Percentiles rank a stretch among this genome's conserved stretches.
Evolutionary conservation across 2,329 filamentous ascomycete genomes (phyloP).

Genomic region (Nemania bipapillata): DNA sequence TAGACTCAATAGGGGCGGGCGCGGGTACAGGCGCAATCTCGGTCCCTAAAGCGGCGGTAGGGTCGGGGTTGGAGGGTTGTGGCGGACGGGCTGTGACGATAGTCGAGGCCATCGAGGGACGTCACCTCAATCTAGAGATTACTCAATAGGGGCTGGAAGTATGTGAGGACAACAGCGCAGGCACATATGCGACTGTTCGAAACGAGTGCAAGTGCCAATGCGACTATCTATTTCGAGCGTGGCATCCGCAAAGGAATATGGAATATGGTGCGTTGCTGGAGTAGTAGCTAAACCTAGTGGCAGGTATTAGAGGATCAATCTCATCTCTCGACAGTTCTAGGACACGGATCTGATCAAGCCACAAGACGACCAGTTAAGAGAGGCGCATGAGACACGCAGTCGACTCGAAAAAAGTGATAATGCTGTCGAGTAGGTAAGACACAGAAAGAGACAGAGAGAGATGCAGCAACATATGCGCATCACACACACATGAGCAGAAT

Average conservation of each 20-base stretch:
- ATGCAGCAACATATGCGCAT: background rate
- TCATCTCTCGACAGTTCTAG: background rate
- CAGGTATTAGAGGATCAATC: slow-evolving; percentile 4
- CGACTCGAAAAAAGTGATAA: slow-evolving; percentile 5
- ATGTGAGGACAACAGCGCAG: background rate
- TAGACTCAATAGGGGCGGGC: slow-evolving; percentile 51
- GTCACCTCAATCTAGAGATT: background rate
- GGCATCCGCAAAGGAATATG: slow-evolving; percentile 17
- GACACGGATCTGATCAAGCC: slow-evolving; percentile 18
- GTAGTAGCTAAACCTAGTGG: background rate
- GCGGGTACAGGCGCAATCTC: slow-evolving; percentile 54
- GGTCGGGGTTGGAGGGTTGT: slow-evolving; percentile 30
- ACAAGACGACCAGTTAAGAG: background rate
- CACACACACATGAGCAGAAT: slow-evolving; percentile 7
- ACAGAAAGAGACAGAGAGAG: background rate
- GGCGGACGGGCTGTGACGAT: slow-evolving; percentile 50
- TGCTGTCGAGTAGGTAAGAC: background rate
- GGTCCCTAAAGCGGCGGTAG: slow-evolving; percentile 30
- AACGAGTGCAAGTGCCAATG: slow-evolving; percentile 12
- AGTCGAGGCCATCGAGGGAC: slow-evolving; percentile 54
- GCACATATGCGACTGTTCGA: background rate
- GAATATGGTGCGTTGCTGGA: background rate
- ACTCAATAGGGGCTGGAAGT: slow-evolving; percentile 8
- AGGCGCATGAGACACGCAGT: slow-evolving; percentile 14
- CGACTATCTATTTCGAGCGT: slow-evolving; percentile 18